Evolutionary conservation across 106 monocot species (phyloP).

Genomic region (Dendrobium chrysotoxum): DNA sequence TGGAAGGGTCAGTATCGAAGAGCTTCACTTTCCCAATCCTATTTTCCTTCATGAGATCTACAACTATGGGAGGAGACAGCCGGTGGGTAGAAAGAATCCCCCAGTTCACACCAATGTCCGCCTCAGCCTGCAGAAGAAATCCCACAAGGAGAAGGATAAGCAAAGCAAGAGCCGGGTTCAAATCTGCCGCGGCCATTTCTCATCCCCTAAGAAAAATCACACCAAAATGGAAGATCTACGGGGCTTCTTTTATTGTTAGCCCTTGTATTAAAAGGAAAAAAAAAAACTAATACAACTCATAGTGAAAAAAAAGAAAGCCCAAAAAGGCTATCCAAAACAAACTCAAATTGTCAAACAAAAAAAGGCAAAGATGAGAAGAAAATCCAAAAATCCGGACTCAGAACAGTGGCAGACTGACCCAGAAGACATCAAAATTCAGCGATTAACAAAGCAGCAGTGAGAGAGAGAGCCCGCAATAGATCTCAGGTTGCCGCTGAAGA

Average conservation of each 20-base stretch:
- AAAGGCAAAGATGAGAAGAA: too few relatives aligned
- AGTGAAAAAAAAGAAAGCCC: too few relatives aligned
- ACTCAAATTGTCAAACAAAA: too few relatives aligned
- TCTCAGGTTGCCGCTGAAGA: too few relatives aligned
- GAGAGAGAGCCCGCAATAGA: too few relatives aligned
- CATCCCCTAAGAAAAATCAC: background rate
- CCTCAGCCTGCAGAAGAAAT: constrained; percentile 23
- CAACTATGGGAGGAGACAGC: constrained; percentile 58
- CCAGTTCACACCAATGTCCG: constrained; percentile 88
- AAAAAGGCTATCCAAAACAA: too few relatives aligned
- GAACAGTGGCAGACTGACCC: too few relatives aligned
- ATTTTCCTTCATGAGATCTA: constrained; percentile 74
- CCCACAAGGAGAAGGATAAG: constrained; percentile 9
- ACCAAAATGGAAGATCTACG: background rate
- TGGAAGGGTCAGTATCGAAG: constrained; percentile 61
- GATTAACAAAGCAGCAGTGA: too few relatives aligned
- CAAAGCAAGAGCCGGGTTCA: constrained; percentile 3
- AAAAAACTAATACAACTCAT: too few relatives aligned
- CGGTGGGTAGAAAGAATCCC: constrained; percentile 71
- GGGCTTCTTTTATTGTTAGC: background rate
- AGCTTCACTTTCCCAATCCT: constrained; percentile 83
- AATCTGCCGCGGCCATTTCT: constrained; percentile 22
- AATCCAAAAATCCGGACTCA: too few relatives aligned
- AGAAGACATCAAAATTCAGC: too few relatives aligned
- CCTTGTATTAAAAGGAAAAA: background rate